Percentiles rank a stretch among this genome's conserved stretches.
These are phyloP conservation scores for Candida pseudoglaebosa DNA, from an alignment of 805 yeast genomes.

Conservation along the genomic window DNA sequence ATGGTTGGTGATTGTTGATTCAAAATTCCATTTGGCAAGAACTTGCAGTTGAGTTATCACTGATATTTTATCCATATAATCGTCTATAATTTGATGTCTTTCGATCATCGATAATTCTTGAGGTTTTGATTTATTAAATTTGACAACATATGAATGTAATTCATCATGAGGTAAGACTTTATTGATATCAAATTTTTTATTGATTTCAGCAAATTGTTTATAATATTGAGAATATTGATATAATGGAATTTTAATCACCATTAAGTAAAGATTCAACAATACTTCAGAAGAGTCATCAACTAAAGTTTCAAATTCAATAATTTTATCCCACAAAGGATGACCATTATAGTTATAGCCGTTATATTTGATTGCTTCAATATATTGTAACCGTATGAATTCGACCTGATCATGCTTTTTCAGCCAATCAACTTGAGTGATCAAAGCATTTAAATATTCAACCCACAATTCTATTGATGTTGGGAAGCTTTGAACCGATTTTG, in stretches of 20 bases:
- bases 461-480: constrained; percentile 65
- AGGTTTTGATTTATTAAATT: constrained; percentile 17
- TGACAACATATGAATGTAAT: constrained; percentile 18
- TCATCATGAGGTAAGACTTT: constrained; percentile 18
- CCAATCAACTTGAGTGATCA: constrained; percentile 35
- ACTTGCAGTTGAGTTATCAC: constrained; percentile 49
- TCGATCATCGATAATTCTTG: constrained; percentile 34
- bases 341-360: constrained; percentile 74
- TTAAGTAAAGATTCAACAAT: constrained; percentile 39
- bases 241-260: constrained; percentile 58
- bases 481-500: constrained; percentile 43
- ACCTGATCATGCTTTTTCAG: constrained; percentile 21
- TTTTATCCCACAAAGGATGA: constrained; percentile 80
- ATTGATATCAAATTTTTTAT: constrained; percentile 27
- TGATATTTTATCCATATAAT: constrained; percentile 42
- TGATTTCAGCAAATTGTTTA: constrained; percentile 41
- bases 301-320: constrained; percentile 56
- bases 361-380: constrained; percentile 43
- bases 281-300: constrained; percentile 28
- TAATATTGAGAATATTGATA: constrained; percentile 84
- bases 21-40: constrained; percentile 65
- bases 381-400: constrained; percentile 35
- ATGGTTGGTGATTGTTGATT: constrained; percentile 55
- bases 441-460: constrained; percentile 59
- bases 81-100: constrained; percentile 38